These are phyloP conservation scores for Dictyophora rubrovolvata DNA, from an alignment of 768 basidiomycete genomes.

Conservation along the genomic window DNA sequence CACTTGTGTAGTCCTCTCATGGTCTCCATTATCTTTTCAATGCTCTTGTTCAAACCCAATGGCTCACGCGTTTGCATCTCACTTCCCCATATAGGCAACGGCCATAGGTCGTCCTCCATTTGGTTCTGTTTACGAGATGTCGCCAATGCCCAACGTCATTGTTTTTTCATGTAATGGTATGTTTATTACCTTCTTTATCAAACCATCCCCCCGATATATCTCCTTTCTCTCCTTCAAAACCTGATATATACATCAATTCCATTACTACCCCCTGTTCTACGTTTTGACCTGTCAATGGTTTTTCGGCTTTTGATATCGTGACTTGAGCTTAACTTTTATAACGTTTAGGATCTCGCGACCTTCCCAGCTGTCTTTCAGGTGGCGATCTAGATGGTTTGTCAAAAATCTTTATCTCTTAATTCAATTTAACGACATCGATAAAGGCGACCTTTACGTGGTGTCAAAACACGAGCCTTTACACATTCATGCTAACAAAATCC, in stretches of 20 bases:
- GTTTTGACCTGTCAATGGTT: neutral
- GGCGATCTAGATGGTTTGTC: slow-evolving; percentile 74
- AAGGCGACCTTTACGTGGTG: slow-evolving; percentile 58
- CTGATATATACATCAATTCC: neutral
- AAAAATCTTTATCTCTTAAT: neutral
- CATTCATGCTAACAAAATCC: slow-evolving; percentile 35
- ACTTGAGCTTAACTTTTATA: neutral
- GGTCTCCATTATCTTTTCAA: neutral
- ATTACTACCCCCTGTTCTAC: neutral
- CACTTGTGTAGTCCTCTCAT: neutral
- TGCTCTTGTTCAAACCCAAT: slow-evolving; percentile 27
- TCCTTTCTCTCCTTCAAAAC: neutral
- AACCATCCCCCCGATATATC: neutral
- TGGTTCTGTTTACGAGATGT: slow-evolving; percentile 48
- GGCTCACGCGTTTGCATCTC: neutral
- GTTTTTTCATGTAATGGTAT: slow-evolving; percentile 57
- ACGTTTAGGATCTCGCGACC: slow-evolving; percentile 42
- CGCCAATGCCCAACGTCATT: slow-evolving; percentile 51
- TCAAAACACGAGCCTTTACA: slow-evolving; percentile 46
- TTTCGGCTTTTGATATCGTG: neutral
- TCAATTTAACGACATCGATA: neutral
- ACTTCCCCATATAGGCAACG: slow-evolving; percentile 29
- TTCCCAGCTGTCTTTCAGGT: slow-evolving; percentile 61
- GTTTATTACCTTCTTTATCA: slow-evolving; percentile 11
- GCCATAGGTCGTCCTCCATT: slow-evolving; percentile 61